A percentile compares a stretch with the other conserved stretches of the same genome.
phyloP scores from a whole-genome alignment of 2,329 filamentous ascomycete species.

The Ophiostoma triangulosporum region DNA sequence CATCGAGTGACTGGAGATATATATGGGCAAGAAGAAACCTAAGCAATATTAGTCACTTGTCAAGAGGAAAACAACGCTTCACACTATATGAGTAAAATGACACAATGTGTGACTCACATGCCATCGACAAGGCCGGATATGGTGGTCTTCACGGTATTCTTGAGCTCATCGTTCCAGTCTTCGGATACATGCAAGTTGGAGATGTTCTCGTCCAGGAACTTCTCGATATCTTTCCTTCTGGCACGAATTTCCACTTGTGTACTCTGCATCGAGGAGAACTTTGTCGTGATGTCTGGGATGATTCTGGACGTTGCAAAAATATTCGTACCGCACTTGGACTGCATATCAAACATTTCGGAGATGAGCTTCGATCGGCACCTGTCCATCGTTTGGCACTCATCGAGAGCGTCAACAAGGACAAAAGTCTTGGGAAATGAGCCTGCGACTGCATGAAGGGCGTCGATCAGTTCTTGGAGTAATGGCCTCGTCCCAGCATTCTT shows the following conservation, averaged over 20 bases:
- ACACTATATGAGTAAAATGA: not conserved
- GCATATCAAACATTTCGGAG: not conserved
- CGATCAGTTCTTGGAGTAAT: not conserved
- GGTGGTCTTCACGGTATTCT: not conserved
- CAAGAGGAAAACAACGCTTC: too few relatives aligned
- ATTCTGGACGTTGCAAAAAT: not conserved
- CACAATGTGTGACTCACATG: not conserved
- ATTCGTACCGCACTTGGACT: not conserved
- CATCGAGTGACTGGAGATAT: not conserved
- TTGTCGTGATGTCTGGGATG: not conserved
- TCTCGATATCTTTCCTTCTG: not conserved
- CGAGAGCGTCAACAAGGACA: not conserved
- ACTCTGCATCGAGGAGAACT: not conserved
- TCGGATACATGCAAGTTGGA: not conserved
- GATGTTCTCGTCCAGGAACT: not conserved
- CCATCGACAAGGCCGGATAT: not conserved
- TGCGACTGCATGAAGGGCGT: not conserved
- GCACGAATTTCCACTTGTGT: not conserved
- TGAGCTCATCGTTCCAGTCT: not conserved
- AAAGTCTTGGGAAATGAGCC: not conserved
- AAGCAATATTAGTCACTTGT: not conserved
- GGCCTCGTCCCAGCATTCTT: not conserved
- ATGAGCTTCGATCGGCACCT: not conserved
- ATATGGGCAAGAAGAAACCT: not conserved
- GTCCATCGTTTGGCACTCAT: not conserved